Conservation (phyloP, 148 eudicot species). For the Arbutus unedo region DNA sequence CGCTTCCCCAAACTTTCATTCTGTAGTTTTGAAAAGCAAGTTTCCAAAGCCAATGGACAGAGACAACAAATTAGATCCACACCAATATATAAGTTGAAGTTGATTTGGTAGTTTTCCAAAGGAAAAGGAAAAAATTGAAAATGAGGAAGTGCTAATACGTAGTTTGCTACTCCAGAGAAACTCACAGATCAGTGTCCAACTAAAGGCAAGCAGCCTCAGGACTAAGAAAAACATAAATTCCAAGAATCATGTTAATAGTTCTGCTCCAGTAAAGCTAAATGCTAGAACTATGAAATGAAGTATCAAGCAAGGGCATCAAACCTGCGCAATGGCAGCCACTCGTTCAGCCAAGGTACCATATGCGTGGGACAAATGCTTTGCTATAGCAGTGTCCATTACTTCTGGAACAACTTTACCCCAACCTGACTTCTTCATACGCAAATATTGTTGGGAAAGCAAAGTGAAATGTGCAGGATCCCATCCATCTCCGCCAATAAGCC, state of each 20-base stretch:
- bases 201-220: neutral
- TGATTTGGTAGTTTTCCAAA: neutral
- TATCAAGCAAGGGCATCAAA: neutral
- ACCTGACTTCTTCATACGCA: conserved; percentile 67
- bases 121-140: no score
- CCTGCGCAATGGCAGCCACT: conserved; percentile 77
- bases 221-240: neutral
- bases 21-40: conserved; percentile 22
- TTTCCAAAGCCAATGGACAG: neutral
- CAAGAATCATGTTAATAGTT: neutral
- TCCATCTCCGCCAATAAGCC: conserved; percentile 73
- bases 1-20: conserved; percentile 94
- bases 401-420: conserved; percentile 81
- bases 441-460: conserved; percentile 78
- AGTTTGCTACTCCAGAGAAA: no score
- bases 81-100: no score
- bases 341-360: conserved; percentile 81
- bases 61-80: neutral
- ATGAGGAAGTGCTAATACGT: no score
- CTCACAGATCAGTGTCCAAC: neutral
- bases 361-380: conserved; percentile 88
- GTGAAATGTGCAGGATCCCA: conserved; percentile 92
- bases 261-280: neutral
- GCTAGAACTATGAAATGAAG: neutral
- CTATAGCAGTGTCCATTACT: conserved; percentile 87